Evolutionary conservation across 176 grass and related monocot genomes (phyloP).

Genomic region (Tillandsia fasciculata): DNA sequence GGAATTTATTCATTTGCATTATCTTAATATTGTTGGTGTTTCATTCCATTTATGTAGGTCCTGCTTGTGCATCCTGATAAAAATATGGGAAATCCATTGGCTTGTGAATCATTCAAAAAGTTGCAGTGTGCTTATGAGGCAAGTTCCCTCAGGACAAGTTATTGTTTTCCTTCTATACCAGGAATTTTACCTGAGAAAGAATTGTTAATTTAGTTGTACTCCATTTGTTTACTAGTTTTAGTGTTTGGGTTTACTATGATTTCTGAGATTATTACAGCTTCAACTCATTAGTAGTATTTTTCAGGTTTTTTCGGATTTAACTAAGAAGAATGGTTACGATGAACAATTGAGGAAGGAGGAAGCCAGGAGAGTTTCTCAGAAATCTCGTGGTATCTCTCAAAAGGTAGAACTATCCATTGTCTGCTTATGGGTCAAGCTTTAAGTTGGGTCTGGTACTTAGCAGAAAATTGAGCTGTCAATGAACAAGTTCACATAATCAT

Average conservation of each 20-base stretch:
- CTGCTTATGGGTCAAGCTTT: background rate
- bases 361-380: conserved; percentile 50
- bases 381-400: conserved; percentile 56
- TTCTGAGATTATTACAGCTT: background rate
- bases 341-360: conserved; percentile 90
- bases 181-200: background rate
- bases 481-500: no score
- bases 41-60: conserved; percentile 49
- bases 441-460: background rate
- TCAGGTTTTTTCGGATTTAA: conserved; percentile 80
- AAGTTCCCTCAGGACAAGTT: conserved; percentile 26
- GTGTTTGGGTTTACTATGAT: background rate
- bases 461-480: background rate
- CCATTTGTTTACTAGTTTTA: background rate
- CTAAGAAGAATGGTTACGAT: conserved; percentile 85
- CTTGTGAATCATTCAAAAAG: conserved; percentile 99
- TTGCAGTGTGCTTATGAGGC: conserved; percentile 98
- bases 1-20: no score
- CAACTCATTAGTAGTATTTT: background rate
- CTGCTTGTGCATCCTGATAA: conserved; percentile 98
- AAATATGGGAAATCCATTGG: conserved; percentile 77
- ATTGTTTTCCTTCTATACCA: conserved; percentile 6
- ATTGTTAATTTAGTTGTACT: background rate
- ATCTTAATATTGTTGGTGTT: conserved; percentile 6
- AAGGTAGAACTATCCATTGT: conserved; percentile 34